Conservation (phyloP, 768 basidiomycete species). For the Termitomyces sp. region DNA sequence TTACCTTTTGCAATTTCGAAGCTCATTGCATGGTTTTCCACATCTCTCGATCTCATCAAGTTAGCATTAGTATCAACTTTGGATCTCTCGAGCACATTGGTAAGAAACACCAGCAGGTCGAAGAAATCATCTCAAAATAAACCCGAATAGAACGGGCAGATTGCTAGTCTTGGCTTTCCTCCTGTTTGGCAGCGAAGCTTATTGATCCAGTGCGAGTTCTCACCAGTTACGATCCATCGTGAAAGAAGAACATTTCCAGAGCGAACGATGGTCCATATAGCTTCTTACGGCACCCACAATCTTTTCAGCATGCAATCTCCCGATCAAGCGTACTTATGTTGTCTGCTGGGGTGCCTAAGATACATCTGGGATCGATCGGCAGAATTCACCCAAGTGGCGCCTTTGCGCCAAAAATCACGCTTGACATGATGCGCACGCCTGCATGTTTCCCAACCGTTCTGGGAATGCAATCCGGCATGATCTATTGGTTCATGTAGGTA, state of each 20-base stretch:
- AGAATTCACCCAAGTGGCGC: conserved; percentile 24
- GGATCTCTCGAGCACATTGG: neutral
- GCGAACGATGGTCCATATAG: conserved; percentile 10
- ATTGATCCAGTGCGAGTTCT: conserved; percentile 10
- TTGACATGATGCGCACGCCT: conserved; percentile 20
- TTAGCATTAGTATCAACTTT: neutral
- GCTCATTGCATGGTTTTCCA: neutral
- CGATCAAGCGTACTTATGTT: conserved; percentile 14
- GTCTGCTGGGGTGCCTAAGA: conserved; percentile 13
- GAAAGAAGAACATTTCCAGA: conserved; percentile 15
- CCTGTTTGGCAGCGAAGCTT: conserved; percentile 15
- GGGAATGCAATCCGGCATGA: conserved; percentile 20
- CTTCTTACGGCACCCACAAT: conserved; percentile 19
- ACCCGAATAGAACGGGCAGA: conserved; percentile 20
- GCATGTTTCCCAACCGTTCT: conserved; percentile 19
- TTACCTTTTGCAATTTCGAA: neutral
- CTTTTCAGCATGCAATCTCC: conserved; percentile 19
- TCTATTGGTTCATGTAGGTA: conserved; percentile 18
- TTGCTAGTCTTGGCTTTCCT: conserved; percentile 11
- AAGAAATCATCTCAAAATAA: neutral
- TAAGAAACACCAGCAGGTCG: neutral
- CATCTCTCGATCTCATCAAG: neutral
- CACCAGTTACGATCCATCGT: conserved; percentile 13
- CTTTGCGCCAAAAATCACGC: conserved; percentile 15
- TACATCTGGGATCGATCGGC: conserved; percentile 23